Conservation (phyloP, 2,329 filamentous ascomycete species). For the Madurella fahalii region DNA sequence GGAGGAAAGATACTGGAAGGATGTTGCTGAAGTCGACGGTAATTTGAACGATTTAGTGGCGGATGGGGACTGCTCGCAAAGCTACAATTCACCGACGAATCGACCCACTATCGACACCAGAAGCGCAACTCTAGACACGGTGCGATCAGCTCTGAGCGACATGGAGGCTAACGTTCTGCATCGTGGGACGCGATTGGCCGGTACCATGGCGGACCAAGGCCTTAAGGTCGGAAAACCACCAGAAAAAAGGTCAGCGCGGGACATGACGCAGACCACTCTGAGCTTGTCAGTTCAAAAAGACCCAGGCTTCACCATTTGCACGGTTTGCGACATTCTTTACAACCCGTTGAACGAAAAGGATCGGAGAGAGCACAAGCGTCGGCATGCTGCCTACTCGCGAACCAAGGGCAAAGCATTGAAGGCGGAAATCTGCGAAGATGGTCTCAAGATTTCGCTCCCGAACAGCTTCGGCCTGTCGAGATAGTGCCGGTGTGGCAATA, state of each 20-base stretch:
- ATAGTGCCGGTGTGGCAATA: too few relatives aligned
- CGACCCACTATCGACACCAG: not conserved
- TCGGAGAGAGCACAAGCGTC: slow-evolving; percentile 38
- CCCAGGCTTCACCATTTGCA: slow-evolving; percentile 38
- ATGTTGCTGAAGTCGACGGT: not conserved
- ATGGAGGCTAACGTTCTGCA: slow-evolving; percentile 16
- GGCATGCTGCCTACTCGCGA: slow-evolving; percentile 22
- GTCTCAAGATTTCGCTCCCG: too few relatives aligned
- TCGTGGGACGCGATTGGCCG: not conserved
- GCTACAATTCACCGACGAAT: too few relatives aligned
- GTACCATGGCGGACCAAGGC: not conserved
- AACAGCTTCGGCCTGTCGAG: too few relatives aligned
- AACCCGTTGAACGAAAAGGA: slow-evolving; percentile 44
- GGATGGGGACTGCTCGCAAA: too few relatives aligned
- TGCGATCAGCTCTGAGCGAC: not conserved
- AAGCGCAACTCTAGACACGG: not conserved
- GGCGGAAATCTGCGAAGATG: too few relatives aligned
- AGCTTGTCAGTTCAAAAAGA: slow-evolving; percentile 36
- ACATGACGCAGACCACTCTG: slow-evolving; percentile 39
- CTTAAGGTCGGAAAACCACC: slow-evolving; percentile 9
- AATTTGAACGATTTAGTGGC: not conserved
- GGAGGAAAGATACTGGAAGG: not conserved
- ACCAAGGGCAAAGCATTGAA: not conserved
- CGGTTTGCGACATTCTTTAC: slow-evolving; percentile 41
- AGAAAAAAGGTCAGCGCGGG: slow-evolving; percentile 20